Conservation (phyloP, 306 rosid species). For the Styphnolobium japonicum region DNA sequence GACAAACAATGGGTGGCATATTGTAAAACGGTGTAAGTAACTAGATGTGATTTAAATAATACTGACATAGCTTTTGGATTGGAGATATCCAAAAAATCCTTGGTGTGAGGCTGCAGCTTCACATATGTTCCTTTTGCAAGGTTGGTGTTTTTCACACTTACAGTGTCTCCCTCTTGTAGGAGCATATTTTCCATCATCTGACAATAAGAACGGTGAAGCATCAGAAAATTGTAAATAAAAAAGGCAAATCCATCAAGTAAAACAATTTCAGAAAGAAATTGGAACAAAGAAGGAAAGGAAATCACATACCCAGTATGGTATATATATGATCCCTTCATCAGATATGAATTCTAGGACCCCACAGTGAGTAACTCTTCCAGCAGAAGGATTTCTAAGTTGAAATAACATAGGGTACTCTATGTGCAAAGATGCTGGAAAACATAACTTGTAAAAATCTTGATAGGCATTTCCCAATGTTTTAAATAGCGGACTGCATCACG, state of each 20-base stretch:
- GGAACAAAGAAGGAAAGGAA: neutral
- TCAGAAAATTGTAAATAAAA: neutral
- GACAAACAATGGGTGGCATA: neutral
- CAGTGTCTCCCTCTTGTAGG: slow-evolving; percentile 49
- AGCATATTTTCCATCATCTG: slow-evolving; percentile 59
- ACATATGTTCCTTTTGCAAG: slow-evolving; percentile 51
- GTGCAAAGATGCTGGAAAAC: slow-evolving; percentile 46
- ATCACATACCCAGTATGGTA: slow-evolving; percentile 49
- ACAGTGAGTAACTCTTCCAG: slow-evolving; percentile 46
- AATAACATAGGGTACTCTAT: slow-evolving; percentile 63
- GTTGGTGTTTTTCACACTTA: slow-evolving; percentile 44
- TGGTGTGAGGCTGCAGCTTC: slow-evolving; percentile 68
- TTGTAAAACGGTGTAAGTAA: neutral
- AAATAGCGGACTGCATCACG: too few species aligned
- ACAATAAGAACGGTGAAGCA: neutral
- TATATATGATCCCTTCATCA: slow-evolving; percentile 50
- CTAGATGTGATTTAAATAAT: neutral
- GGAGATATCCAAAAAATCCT: slow-evolving; percentile 52
- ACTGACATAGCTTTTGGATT: slow-evolving; percentile 59
- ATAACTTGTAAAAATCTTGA: neutral
- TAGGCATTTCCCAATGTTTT: neutral
- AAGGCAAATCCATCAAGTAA: neutral
- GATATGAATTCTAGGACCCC: slow-evolving; percentile 59
- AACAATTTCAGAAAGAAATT: neutral
- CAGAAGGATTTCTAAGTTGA: slow-evolving; percentile 46